These are phyloP conservation scores for Pachyrhizus erosus DNA, from an alignment of 306 rosid genomes.

Conservation along the genomic window DNA sequence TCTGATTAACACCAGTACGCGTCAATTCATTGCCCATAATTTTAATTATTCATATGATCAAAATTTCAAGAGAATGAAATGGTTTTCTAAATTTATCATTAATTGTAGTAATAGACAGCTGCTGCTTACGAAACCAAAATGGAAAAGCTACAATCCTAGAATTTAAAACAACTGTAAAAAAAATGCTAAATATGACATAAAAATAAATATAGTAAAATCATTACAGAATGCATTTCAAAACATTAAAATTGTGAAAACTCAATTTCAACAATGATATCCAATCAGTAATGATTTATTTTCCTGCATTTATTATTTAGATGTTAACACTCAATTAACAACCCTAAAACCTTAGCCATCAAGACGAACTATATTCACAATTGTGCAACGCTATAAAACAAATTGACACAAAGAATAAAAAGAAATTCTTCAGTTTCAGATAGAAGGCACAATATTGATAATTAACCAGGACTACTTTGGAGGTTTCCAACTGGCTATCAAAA, in stretches of 20 bases:
- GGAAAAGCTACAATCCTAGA: neutral
- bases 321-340: constrained; percentile 5
- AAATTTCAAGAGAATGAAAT: constrained; percentile 16
- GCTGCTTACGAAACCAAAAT: constrained; percentile 16
- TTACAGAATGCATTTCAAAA: neutral
- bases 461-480: neutral
- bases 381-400: constrained; percentile 1
- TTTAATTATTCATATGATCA: neutral
- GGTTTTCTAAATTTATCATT: neutral
- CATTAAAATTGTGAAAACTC: neutral
- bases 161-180: neutral
- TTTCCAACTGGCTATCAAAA: constrained; percentile 8
- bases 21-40: constrained; percentile 33
- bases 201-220: neutral
- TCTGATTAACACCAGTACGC: constrained; percentile 59
- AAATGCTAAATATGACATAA: neutral
- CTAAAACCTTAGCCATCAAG: constrained; percentile 1
- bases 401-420: neutral
- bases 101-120: neutral
- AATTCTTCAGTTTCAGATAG: neutral
- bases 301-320: neutral
- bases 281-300: constrained; percentile 6
- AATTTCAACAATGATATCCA: neutral
- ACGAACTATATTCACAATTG: constrained; percentile 28
- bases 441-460: neutral